Evolutionary conservation across 768 basidiomycete genomes (phyloP).

Genomic region (Sporobolomyces phaffii): DNA sequence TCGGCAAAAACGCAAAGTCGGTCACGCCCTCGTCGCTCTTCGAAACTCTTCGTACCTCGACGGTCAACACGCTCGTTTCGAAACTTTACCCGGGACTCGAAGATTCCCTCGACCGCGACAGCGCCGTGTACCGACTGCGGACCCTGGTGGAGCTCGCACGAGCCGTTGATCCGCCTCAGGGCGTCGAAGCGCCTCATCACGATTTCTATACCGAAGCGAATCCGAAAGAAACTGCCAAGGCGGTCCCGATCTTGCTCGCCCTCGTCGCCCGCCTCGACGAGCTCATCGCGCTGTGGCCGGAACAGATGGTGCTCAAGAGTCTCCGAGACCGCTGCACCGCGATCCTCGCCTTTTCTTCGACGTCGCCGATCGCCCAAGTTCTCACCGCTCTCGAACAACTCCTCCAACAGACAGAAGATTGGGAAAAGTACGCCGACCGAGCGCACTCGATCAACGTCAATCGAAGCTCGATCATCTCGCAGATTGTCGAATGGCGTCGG

Average conservation of each 20-base stretch:
- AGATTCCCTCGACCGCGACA: conserved; percentile 28
- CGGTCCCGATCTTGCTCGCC: conserved; percentile 52
- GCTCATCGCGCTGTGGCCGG: conserved; percentile 80
- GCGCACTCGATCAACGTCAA: conserved; percentile 69
- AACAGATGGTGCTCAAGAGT: conserved; percentile 93
- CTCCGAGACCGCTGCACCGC: conserved; percentile 64
- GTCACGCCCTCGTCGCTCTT: conserved; percentile 1
- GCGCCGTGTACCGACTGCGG: conserved; percentile 26
- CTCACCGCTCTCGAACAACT: conserved; percentile 78
- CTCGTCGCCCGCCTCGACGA: conserved; percentile 55
- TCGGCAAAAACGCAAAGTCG: background rate
- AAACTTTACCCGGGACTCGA: conserved; percentile 26
- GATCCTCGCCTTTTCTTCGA: conserved; percentile 58
- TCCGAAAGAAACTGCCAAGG: conserved; percentile 62
- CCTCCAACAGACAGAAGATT: conserved; percentile 79
- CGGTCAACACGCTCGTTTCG: conserved; percentile 25
- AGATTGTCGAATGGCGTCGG: conserved; percentile 85
- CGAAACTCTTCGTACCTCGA: conserved; percentile 9
- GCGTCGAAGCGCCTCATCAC: conserved; percentile 33
- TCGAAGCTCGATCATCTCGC: conserved; percentile 59
- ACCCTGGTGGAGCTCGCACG: conserved; percentile 35
- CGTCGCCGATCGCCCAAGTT: conserved; percentile 71
- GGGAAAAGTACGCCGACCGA: conserved; percentile 94
- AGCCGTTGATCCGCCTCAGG: conserved; percentile 24
- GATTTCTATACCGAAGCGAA: conserved; percentile 56